phyloP scores from a whole-genome alignment of 208 protist genomes.

The Acanthamoeba triangularis region DNA sequence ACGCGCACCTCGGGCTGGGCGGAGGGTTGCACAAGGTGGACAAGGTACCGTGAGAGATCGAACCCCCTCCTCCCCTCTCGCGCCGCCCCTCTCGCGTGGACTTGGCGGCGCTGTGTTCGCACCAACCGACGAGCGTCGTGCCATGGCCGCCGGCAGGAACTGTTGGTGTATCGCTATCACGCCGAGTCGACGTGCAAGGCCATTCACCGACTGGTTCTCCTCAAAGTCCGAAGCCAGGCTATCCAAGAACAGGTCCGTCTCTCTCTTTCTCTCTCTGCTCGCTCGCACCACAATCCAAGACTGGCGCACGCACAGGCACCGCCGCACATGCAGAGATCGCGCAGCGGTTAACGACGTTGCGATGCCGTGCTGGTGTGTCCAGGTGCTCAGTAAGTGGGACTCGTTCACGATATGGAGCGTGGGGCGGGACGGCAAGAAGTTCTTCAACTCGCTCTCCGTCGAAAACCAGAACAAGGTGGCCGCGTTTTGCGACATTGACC shows the following conservation, averaged over 20 bases:
- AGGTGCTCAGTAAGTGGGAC: conserved; percentile 68
- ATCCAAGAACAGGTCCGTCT: conserved; percentile 19
- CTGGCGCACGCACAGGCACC: not conserved
- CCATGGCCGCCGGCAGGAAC: not conserved
- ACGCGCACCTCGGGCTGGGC: conserved; percentile 23
- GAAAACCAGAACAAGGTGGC: conserved; percentile 62
- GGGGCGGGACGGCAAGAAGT: conserved; percentile 58
- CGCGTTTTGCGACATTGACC: conserved; percentile 61
- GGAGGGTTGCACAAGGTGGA: conserved; percentile 28
- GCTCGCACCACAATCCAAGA: no score
- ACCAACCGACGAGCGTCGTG: not conserved
- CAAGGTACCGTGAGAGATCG: no score
- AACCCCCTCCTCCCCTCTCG: no score
- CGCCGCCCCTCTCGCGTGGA: no score
- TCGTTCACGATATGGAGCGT: conserved; percentile 68
- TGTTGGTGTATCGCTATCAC: conserved; percentile 48
- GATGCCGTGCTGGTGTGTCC: not conserved
- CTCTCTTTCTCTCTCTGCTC: no score
- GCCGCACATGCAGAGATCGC: no score
- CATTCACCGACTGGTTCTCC: conserved; percentile 42
- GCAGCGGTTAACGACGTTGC: no score
- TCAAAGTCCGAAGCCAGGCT: conserved; percentile 56
- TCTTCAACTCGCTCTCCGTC: conserved; percentile 58
- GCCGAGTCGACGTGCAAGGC: conserved; percentile 35
- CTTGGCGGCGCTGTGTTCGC: no score